Conservation (phyloP, 345 rosid species). For the Linum usitatissimum region DNA sequence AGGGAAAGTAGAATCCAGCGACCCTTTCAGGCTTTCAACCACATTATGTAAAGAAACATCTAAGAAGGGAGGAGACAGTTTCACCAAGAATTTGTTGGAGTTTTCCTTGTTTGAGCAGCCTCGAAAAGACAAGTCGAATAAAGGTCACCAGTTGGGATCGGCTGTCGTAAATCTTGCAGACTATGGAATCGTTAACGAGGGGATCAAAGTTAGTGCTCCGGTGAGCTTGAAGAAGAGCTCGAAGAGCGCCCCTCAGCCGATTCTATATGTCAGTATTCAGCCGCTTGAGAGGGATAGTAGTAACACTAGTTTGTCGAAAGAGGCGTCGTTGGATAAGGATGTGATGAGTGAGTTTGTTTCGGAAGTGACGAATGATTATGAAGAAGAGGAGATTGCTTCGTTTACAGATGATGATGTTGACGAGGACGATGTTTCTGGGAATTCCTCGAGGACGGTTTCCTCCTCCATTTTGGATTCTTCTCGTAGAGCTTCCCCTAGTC, state of each 20-base stretch:
- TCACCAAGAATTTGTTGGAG: slow-evolving; percentile 61
- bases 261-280: slow-evolving; percentile 49
- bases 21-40: slow-evolving; percentile 48
- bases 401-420: slow-evolving; percentile 65
- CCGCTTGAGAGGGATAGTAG: slow-evolving; percentile 48
- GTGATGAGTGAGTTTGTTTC: slow-evolving; percentile 55
- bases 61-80: slow-evolving; percentile 33
- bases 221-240: slow-evolving; percentile 55
- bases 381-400: slow-evolving; percentile 53
- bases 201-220: slow-evolving; percentile 33
- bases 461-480: slow-evolving; percentile 30
- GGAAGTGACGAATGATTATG: slow-evolving; percentile 29
- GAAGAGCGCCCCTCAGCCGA: slow-evolving; percentile 35
- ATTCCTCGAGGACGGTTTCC: slow-evolving; percentile 39
- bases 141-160: slow-evolving; percentile 71
- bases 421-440: slow-evolving; percentile 37
- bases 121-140: slow-evolving; percentile 42
- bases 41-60: slow-evolving; percentile 44
- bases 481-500: slow-evolving; percentile 23
- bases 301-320: slow-evolving; percentile 29
- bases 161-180: slow-evolving; percentile 72
- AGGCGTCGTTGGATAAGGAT: slow-evolving; percentile 36
- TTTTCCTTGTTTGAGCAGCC: slow-evolving; percentile 51
- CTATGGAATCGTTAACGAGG: slow-evolving; percentile 46
- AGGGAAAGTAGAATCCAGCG: slow-evolving; percentile 53